These are phyloP conservation scores for Herpotrichia juniperi DNA, from an alignment of 2,329 filamentous ascomycete genomes.

Conservation along the genomic window DNA sequence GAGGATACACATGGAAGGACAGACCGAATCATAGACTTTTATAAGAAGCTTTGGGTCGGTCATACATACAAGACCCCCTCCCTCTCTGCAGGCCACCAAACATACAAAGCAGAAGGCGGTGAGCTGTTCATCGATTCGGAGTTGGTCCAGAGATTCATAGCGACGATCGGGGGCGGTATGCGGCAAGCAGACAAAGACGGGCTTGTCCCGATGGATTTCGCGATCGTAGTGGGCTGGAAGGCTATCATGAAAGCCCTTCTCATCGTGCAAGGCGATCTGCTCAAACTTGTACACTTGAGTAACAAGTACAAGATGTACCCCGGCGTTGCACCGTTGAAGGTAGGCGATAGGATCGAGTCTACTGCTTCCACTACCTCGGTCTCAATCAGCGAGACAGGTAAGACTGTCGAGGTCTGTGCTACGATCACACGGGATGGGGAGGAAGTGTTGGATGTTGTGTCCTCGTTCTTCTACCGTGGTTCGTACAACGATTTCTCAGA, in stretches of 20 bases:
- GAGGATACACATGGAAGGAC: constrained; percentile 17
- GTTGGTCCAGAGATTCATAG: constrained; percentile 16
- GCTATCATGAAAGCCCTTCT: constrained; percentile 20
- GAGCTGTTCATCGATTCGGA: constrained; percentile 13
- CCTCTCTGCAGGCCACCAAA: constrained; percentile 9
- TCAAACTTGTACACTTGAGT: constrained; percentile 22
- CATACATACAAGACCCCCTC: constrained; percentile 13
- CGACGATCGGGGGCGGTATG: constrained; percentile 19
- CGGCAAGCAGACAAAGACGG: constrained; percentile 2
- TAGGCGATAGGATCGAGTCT: constrained; percentile 15
- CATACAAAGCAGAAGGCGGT: constrained; percentile 14
- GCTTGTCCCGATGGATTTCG: constrained; percentile 28
- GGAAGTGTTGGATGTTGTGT: constrained; percentile 20
- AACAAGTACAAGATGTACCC: constrained; percentile 19
- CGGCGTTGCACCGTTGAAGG: constrained; percentile 7
- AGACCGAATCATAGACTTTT: constrained; percentile 19
- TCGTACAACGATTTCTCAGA: constrained; percentile 17
- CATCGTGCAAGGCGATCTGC: constrained; percentile 16
- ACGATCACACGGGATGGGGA: constrained; percentile 16
- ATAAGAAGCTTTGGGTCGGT: constrained; percentile 21
- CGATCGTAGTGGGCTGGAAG: constrained; percentile 50
- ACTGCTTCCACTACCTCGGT: constrained; percentile 12
- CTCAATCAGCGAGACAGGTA: constrained; percentile 14
- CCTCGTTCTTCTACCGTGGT: constrained; percentile 22
- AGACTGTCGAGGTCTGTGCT: constrained; percentile 17